These are phyloP conservation scores for Boletus reticuloceps DNA, from an alignment of 768 basidiomycete species.

Conservation along the genomic window DNA sequence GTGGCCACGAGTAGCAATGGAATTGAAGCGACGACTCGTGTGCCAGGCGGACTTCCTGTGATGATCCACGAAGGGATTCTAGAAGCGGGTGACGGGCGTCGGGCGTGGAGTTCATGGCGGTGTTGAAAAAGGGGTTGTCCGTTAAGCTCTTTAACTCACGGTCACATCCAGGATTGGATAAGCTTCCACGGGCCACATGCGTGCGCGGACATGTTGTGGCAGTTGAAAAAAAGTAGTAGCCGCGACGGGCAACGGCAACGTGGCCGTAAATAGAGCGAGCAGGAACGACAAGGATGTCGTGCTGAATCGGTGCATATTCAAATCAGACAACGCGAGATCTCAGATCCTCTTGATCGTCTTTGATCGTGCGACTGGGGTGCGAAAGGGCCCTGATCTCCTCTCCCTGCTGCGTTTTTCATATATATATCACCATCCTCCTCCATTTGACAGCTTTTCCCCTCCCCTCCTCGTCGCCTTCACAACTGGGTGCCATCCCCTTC, in stretches of 20 bases:
- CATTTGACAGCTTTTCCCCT: conserved; percentile 44
- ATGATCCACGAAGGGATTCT: conserved; percentile 26
- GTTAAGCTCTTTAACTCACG: conserved; percentile 45
- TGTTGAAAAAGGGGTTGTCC: conserved; percentile 32
- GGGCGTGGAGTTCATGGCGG: conserved; percentile 18
- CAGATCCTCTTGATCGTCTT: conserved; percentile 53
- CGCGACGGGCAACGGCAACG: conserved; percentile 47
- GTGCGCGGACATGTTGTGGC: conserved; percentile 34
- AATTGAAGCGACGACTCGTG: neutral
- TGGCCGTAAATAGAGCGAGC: conserved; percentile 37
- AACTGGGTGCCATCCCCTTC: conserved; percentile 22
- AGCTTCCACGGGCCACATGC: conserved; percentile 37
- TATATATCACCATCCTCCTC: conserved; percentile 54
- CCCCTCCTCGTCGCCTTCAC: conserved; percentile 41
- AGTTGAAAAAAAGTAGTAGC: conserved; percentile 36
- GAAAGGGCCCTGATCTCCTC: conserved; percentile 42
- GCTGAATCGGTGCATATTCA: conserved; percentile 32
- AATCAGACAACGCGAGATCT: conserved; percentile 46
- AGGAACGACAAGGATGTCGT: conserved; percentile 41
- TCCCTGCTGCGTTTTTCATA: conserved; percentile 41
- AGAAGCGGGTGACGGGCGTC: conserved; percentile 5
- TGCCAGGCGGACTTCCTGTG: conserved; percentile 16
- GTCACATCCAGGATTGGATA: conserved; percentile 29
- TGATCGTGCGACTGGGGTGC: conserved; percentile 58
- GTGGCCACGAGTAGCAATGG: conserved; percentile 5